Conservation (phyloP, 257 asterid species). For the Solanum lignicaule region DNA sequence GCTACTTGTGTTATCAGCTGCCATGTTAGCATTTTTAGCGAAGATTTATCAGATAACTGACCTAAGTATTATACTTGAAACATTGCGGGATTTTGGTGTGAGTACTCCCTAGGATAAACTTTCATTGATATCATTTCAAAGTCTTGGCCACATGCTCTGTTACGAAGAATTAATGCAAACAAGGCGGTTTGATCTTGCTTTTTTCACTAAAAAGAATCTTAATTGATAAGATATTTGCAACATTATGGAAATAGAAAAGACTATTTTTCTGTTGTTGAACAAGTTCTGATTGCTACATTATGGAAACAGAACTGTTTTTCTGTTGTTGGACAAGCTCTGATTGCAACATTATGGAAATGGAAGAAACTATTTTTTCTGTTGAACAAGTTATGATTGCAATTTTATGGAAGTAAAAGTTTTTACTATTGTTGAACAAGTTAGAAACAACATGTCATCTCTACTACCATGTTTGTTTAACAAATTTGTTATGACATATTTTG, state of each 20-base stretch:
- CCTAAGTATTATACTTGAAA: conserved; percentile 35
- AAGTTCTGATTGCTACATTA: not conserved
- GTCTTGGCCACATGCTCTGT: not conserved
- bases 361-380: not conserved
- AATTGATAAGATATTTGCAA: not conserved
- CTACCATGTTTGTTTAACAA: not conserved
- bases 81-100: conserved; percentile 52
- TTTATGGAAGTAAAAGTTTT: not conserved
- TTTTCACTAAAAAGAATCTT: not conserved
- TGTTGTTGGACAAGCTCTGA: not conserved
- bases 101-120: conserved; percentile 19
- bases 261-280: not conserved
- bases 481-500: not conserved
- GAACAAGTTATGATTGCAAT: not conserved
- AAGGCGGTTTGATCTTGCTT: not conserved
- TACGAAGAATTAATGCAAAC: not conserved
- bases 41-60: conserved; percentile 60
- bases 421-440: not conserved
- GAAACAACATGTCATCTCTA: not conserved
- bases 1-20: conserved; percentile 65
- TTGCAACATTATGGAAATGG: not conserved
- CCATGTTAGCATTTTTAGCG: conserved; percentile 68
- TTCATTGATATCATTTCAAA: not conserved
- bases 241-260: not conserved
- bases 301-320: not conserved